A percentile compares a stretch with the other conserved stretches of the same genome.
These are phyloP conservation scores for Fusarium concolor DNA, from an alignment of 2,329 filamentous ascomycete genomes.

Conservation along the genomic window DNA sequence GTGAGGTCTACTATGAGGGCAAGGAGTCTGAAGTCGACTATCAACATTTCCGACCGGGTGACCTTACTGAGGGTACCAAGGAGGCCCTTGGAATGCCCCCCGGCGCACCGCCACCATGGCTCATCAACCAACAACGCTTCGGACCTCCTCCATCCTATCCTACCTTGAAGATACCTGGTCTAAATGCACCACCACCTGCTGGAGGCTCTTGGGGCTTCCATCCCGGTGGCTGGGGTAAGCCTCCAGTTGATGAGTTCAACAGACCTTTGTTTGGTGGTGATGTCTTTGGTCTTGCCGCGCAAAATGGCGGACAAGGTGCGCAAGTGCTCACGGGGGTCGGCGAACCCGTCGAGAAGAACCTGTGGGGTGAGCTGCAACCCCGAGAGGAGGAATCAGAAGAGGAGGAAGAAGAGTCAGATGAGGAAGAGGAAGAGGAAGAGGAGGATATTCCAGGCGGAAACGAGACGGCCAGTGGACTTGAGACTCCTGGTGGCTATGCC, in stretches of 20 bases:
- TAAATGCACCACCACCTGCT: conserved; percentile 91
- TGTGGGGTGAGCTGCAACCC: conserved; percentile 93
- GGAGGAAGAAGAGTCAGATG: conserved; percentile 82
- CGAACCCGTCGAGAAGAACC: conserved; percentile 84
- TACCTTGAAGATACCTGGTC: conserved; percentile 90
- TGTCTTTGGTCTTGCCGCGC: conserved; percentile 81
- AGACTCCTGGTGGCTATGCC: conserved; percentile 83
- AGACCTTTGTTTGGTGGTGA: conserved; percentile 92
- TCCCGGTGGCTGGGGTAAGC: conserved; percentile 95
- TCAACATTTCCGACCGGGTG: conserved; percentile 88
- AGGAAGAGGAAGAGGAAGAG: conserved; percentile 71
- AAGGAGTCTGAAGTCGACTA: conserved; percentile 98
- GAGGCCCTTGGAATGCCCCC: conserved; percentile 95
- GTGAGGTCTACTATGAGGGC: conserved; percentile 99
- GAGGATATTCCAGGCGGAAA: conserved; percentile 73
- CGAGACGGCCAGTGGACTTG: conserved; percentile 80
- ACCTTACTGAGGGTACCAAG: conserved; percentile 87
- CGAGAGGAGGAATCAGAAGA: conserved; percentile 78
- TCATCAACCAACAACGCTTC: conserved; percentile 95
- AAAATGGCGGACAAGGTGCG: conserved; percentile 51
- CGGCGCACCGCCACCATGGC: conserved; percentile 93
- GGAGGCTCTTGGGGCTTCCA: conserved; percentile 95
- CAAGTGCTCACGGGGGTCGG: conserved; percentile 62
- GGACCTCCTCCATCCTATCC: conserved; percentile 95
- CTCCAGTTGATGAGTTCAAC: conserved; percentile 93